Conservation (phyloP, 805 yeast genomes). For the Zygoascus biomembranicola region DNA sequence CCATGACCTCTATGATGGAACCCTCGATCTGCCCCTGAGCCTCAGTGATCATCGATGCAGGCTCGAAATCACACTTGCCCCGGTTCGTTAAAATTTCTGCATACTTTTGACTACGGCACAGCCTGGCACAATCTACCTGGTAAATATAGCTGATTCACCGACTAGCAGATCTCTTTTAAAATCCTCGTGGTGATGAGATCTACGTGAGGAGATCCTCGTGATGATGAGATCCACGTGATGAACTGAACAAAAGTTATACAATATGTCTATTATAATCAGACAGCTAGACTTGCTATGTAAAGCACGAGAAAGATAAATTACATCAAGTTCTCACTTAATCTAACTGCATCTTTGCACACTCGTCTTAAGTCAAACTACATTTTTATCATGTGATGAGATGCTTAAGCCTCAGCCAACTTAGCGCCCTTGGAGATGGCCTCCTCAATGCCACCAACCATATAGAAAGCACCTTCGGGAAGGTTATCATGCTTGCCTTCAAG, state of each 20-base stretch:
- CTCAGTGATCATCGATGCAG: too few relatives aligned
- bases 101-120: too few relatives aligned
- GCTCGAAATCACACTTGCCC: too few relatives aligned
- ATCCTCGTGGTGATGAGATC: too few relatives aligned
- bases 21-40: too few relatives aligned
- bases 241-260: background rate
- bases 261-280: background rate
- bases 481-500: slow-evolving; percentile 97
- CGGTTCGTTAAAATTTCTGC: too few relatives aligned
- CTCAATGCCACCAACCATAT: slow-evolving; percentile 99
- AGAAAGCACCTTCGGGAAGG: slow-evolving; percentile 99
- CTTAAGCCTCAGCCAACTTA: slow-evolving; percentile 59
- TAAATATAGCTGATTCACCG: too few relatives aligned
- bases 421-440: slow-evolving; percentile 98
- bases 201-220: too few relatives aligned
- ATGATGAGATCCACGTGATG: background rate
- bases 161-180: too few relatives aligned
- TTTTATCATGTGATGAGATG: background rate
- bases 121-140: too few relatives aligned
- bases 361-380: background rate
- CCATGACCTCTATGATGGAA: too few relatives aligned
- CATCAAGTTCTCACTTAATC: background rate
- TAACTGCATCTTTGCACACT: background rate
- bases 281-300: background rate
- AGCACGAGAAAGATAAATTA: background rate